A percentile compares a stretch with the other conserved stretches of the same genome.
Conservation (phyloP, 2,329 filamentous ascomycete genomes). For the Plectosphaerella cucumerina region DNA sequence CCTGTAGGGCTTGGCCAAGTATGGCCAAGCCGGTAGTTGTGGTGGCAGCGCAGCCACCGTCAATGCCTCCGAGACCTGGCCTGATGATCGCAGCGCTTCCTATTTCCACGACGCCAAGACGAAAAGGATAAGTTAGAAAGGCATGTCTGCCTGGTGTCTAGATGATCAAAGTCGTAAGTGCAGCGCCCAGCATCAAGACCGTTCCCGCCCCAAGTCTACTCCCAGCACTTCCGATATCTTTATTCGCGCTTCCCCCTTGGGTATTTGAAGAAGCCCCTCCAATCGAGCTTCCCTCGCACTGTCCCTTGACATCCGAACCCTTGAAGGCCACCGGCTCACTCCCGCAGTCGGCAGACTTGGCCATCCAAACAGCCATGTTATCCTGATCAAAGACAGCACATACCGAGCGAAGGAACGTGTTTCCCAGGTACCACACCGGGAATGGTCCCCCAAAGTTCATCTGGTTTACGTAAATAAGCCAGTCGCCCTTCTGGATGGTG, state of each 20-base stretch:
- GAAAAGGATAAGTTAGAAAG: not conserved
- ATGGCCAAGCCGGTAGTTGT: too few relatives aligned
- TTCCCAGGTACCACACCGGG: not conserved
- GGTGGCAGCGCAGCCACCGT: too few relatives aligned
- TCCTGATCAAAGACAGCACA: constrained; percentile 40
- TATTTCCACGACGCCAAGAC: too few relatives aligned
- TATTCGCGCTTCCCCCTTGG: not conserved
- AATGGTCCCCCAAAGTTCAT: not conserved
- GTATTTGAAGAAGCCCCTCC: not conserved
- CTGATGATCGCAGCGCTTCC: too few relatives aligned
- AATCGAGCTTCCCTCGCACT: not conserved
- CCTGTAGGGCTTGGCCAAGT: too few relatives aligned
- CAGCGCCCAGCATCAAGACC: not conserved
- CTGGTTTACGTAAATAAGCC: not conserved
- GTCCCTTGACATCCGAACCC: not conserved
- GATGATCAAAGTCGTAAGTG: not conserved
- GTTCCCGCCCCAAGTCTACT: not conserved
- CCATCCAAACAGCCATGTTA: constrained; percentile 18
- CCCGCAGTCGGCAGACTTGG: not conserved
- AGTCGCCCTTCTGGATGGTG: not conserved
- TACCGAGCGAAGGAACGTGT: constrained; percentile 36
- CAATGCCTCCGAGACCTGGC: too few relatives aligned
- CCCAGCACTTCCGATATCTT: not conserved
- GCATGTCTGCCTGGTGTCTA: not conserved
- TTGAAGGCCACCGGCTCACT: not conserved